Base-by-base conservation (phyloP, 2,329 filamentous ascomycete genomes). In the Beauveria rudraprayagi region DNA sequence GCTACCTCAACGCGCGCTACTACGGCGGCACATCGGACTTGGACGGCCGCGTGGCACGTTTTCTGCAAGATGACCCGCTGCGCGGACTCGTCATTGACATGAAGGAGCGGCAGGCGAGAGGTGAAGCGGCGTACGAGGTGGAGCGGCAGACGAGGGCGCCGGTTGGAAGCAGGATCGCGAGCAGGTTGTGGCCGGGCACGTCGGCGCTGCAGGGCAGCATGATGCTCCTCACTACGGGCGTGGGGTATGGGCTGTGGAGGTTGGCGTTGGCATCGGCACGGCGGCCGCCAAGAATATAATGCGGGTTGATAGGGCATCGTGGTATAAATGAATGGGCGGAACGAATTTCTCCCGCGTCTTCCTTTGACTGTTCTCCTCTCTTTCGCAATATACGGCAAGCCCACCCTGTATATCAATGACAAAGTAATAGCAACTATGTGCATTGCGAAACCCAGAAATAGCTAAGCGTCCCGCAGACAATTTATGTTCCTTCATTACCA, bases 1-100 rank as follows among this genome's bases (percentile, higher is more conserved):
- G 55, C 5, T 62, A 73, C 53, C 71, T 73, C 62, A 70, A 72
- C 37, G 66, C 60, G 54, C 56, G 56, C 3, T 51, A 59, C n/a
- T 59, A 59, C 17, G 56, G 56, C 22, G 56, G 56, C 22, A 59
- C 56, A 24, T 16, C 56, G 34, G 56, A 51, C 37, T 7, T 59
- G 34, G 56, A 59, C 2, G 56, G 22, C 2, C 56, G 56, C 26
- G 26, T 59, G n/a, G 26, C 28, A 24, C 46, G 47, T 11, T 59
- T 59, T 24, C 11, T 59, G 34, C 34, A 19, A 10, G 47, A 51
- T n/a, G 56, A 59, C 30, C 56, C 56, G 47, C 37, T 59, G 37
- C 46, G 56, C 5, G 44, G 24, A 9, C 56, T 59, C 9, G 56
- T 59, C 8, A 43, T 59, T 10, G 47, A 59, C 2, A 52, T 59